Evolutionary conservation across 1,139 yeast species (phyloP).

Genomic region (Wickerhamiella infanticola): DNA sequence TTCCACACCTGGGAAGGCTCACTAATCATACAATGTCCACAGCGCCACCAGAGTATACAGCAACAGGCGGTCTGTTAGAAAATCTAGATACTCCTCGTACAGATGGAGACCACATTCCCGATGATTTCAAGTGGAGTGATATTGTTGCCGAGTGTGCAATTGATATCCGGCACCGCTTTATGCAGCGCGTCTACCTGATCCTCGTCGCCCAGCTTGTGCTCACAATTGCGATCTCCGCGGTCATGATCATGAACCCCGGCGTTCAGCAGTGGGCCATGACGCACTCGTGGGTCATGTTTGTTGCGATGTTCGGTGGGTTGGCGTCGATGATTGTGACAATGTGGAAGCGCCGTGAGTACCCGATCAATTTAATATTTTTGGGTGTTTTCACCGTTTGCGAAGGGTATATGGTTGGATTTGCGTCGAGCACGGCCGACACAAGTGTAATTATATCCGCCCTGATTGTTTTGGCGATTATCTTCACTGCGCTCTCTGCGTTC

Average conservation of each 20-base stretch:
- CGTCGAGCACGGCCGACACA: conserved; percentile 49
- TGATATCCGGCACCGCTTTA: conserved; percentile 57
- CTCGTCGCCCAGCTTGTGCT: conserved; percentile 47
- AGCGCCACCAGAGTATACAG: neutral
- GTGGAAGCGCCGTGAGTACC: conserved; percentile 48
- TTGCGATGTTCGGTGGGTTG: conserved; percentile 43
- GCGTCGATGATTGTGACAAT: conserved; percentile 47
- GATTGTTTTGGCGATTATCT: conserved; percentile 50
- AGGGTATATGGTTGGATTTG: conserved; percentile 56
- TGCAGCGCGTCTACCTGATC: conserved; percentile 66
- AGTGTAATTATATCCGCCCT: conserved; percentile 57
- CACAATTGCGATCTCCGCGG: conserved; percentile 45
- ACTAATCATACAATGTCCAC: neutral
- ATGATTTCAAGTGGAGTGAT: conserved; percentile 74
- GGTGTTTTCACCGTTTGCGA: conserved; percentile 59
- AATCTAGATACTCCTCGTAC: neutral
- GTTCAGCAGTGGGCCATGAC: conserved; percentile 43
- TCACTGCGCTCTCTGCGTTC: conserved; percentile 58
- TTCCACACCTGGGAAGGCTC: no score
- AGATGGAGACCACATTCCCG: conserved; percentile 27
- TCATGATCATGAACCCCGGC: conserved; percentile 34
- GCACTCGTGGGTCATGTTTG: conserved; percentile 46
- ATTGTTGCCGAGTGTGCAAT: conserved; percentile 66
- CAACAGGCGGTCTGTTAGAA: neutral
- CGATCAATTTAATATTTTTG: conserved; percentile 42